These are phyloP conservation scores for Rhizopogon vesiculosus DNA, from an alignment of 768 basidiomycete species.

Conservation along the genomic window DNA sequence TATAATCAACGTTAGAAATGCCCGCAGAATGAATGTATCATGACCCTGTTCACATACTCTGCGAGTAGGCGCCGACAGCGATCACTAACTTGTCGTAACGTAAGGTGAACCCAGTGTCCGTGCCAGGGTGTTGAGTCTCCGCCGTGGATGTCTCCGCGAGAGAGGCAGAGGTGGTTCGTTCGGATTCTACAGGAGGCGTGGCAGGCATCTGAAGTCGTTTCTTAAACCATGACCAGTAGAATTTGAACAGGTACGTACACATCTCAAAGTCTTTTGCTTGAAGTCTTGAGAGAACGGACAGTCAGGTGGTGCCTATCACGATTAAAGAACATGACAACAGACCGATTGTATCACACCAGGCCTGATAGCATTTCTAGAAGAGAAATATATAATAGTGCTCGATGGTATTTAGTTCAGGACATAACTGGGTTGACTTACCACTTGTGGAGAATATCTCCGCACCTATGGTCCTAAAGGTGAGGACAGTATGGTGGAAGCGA, in stretches of 20 bases:
- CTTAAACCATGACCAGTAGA: background rate
- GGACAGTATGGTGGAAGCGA: background rate
- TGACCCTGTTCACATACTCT: constrained; percentile 45
- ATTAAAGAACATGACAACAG: constrained; percentile 7
- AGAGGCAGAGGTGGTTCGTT: constrained; percentile 11
- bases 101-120: constrained; percentile 45
- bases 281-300: constrained; percentile 41
- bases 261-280: constrained; percentile 50
- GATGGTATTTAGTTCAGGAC: background rate
- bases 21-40: constrained; percentile 1
- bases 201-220: constrained; percentile 51
- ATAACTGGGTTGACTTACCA: constrained; percentile 31
- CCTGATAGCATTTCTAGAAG: constrained; percentile 56
- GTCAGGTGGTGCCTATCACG: background rate
- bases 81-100: constrained; percentile 80
- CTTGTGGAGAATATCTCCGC: constrained; percentile 50
- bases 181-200: constrained; percentile 39
- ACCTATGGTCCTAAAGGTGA: constrained; percentile 31
- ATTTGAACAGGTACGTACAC: constrained; percentile 37
- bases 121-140: constrained; percentile 4
- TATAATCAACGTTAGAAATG: constrained; percentile 18
- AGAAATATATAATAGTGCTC: background rate
- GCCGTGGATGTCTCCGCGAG: constrained; percentile 12
- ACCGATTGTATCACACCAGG: constrained; percentile 76
- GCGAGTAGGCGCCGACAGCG: constrained; percentile 80